These are phyloP conservation scores for Boeremia lycopersici DNA, from an alignment of 2,329 filamentous ascomycete genomes.

Conservation along the genomic window DNA sequence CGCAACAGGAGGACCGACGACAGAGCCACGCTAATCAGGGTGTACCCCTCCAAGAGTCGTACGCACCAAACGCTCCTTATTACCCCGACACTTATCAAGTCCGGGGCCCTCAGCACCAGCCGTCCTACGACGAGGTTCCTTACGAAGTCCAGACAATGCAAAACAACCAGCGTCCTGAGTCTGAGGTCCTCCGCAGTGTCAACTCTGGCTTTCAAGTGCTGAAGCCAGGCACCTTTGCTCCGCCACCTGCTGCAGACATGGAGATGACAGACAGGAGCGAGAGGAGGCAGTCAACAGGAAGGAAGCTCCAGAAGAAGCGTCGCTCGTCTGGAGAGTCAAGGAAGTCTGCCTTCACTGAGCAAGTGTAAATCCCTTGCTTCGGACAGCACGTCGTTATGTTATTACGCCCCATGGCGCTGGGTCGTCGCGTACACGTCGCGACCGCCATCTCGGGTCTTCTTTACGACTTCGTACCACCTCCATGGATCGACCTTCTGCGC, in stretches of 20 bases:
- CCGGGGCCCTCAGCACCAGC: conserved; percentile 44
- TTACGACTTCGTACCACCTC: conserved; percentile 31
- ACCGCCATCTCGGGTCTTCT: conserved; percentile 24
- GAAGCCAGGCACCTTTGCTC: conserved; percentile 47
- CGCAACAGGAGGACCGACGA: conserved; percentile 1
- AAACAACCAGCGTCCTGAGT: conserved; percentile 33
- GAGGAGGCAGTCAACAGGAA: conserved; percentile 42
- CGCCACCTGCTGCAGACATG: conserved; percentile 38
- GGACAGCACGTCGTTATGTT: conserved; percentile 16
- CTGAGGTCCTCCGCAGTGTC: conserved; percentile 48
- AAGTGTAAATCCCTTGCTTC: conserved; percentile 39
- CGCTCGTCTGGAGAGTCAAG: conserved; percentile 39
- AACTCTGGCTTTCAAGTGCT: conserved; percentile 52
- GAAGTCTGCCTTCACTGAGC: conserved; percentile 46
- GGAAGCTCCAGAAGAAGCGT: conserved; percentile 53
- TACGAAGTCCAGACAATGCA: conserved; percentile 37
- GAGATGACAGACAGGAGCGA: conserved; percentile 30
- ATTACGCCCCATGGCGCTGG: conserved; percentile 22
- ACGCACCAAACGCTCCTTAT: conserved; percentile 41
- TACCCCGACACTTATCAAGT: conserved; percentile 46
- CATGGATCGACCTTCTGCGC: conserved; percentile 26
- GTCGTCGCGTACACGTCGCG: conserved; percentile 27
- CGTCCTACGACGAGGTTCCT: conserved; percentile 42
- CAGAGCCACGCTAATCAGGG: conserved; percentile 32
- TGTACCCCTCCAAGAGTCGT: conserved; percentile 46